phyloP scores from a whole-genome alignment of 805 yeast species.

The Cyberlindnera saturnus region DNA sequence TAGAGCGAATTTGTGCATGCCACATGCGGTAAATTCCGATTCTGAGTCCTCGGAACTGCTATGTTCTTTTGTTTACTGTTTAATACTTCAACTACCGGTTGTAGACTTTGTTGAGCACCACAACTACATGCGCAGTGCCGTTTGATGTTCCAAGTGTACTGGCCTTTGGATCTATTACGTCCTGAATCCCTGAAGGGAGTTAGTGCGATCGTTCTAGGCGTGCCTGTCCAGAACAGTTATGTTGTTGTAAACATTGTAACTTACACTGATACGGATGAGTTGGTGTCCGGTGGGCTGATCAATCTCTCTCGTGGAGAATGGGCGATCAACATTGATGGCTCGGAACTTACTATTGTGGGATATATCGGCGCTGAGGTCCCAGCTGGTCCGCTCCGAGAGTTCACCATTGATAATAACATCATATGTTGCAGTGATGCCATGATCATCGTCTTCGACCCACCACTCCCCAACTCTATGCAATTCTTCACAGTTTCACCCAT shows the following conservation, averaged over 20 bases:
- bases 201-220: slow-evolving; percentile 13
- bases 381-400: background rate
- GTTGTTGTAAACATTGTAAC: slow-evolving; percentile 10
- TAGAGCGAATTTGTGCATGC: no score
- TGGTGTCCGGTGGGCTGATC: slow-evolving; percentile 1
- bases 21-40: no score
- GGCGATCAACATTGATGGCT: background rate
- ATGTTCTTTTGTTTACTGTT: no score
- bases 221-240: slow-evolving; percentile 1
- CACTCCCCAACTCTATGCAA: slow-evolving; percentile 64
- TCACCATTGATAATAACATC: slow-evolving; percentile 1
- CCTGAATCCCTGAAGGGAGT: slow-evolving; percentile 6
- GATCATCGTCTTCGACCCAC: slow-evolving; percentile 62
- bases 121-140: background rate
- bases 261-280: slow-evolving; percentile 3
- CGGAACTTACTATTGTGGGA: slow-evolving; percentile 4
- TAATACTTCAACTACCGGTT: no score
- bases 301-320: background rate
- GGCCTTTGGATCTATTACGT: slow-evolving; percentile 28
- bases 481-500: slow-evolving; percentile 75
- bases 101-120: background rate
- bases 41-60: no score
- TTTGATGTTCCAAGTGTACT: slow-evolving; percentile 22
- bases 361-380: slow-evolving; percentile 3
- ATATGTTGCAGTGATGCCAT: slow-evolving; percentile 10